Base-by-base conservation (phyloP, 2,329 filamentous ascomycete genomes). In the Alternaria viburni region DNA sequence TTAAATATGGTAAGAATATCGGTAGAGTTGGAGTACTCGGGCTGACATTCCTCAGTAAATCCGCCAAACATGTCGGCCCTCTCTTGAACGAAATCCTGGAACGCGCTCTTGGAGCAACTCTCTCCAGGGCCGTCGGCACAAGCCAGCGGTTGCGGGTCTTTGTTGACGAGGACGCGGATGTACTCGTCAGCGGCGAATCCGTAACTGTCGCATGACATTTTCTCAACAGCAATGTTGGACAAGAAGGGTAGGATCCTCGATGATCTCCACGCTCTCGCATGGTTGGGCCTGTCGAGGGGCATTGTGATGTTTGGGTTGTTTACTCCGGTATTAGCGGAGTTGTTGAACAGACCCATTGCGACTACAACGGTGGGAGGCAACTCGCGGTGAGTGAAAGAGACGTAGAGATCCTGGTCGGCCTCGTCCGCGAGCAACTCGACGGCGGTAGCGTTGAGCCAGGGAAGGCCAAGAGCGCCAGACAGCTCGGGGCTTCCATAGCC, bases 381-480 rank as follows among this genome's bases (percentile, higher is more conserved):
- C 74, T 91, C 89, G 19, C 89, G 86, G 74, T 91, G 89, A 0
- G 89, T 91, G 80, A 91, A 91, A 56, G 87, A 89, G 44, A 91
- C 83, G 71, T 89, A 90, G 8, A 91, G 81, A 59, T 91, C 87
- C 71, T 91, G 84, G n/a, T 77, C 76, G 6, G 78, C 75, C 5
- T 73, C 70, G 59, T 76, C 78, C 36, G 87, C 72, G 10, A 89
- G 79, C 0, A 84, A 74, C 6, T 87, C 79, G 10, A 80, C 71
- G 0, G 87, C 82, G 0, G 88, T 89, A 0, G 88, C 86, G 66
- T 90, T 90, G 6, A 91, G 73, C 90, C 90, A 92, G 0, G 89
- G 89, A 57, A 88, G 85, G 2, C 90, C 90, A 6, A 91, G 82
- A 17, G 83, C 82, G 0, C 87, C 88, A 1, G 87, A 84, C 2